A percentile compares a stretch with the other conserved stretches of the same genome.
These are phyloP conservation scores for Hippophae rhamnoides DNA, from an alignment of 306 rosid species.

Conservation along the genomic window DNA sequence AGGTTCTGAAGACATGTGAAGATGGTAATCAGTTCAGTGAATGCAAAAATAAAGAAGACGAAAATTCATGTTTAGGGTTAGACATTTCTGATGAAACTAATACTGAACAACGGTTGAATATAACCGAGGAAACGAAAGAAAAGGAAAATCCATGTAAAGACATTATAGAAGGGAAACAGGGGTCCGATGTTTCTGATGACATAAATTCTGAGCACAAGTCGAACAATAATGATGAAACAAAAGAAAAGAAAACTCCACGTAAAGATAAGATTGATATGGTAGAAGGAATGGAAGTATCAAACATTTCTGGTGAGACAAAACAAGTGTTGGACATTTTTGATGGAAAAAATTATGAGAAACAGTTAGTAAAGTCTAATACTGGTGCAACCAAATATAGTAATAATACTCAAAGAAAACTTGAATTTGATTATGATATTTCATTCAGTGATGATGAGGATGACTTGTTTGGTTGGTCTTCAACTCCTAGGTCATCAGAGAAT, in stretches of 20 bases:
- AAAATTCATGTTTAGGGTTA: constrained; percentile 24
- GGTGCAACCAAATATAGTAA: no score
- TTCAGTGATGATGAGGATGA: constrained; percentile 81
- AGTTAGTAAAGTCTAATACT: no score
- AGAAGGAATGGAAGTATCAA: no score
- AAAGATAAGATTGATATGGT: no score
- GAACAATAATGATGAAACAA: no score
- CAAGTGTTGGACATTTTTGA: no score
- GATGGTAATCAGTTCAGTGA: constrained; percentile 24
- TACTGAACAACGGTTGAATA: constrained; percentile 35
- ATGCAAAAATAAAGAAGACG: constrained; percentile 18
- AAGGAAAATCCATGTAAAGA: constrained; percentile 20
- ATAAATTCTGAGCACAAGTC: no score
- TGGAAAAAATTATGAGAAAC: no score
- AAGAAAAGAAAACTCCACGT: no score
- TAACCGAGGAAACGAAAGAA: constrained; percentile 29
- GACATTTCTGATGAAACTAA: constrained; percentile 37
- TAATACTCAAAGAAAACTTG: constrained; percentile 29
- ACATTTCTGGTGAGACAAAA: no score
- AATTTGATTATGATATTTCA: constrained; percentile 51
- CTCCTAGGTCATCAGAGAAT: constrained; percentile 45
- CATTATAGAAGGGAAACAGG: no score
- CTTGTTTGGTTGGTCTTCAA: constrained; percentile 38
- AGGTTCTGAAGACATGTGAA: constrained; percentile 18
- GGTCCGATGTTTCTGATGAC: no score